phyloP scores from a whole-genome alignment of 352 stramenopile genomes.

The Pythium monospermum region DNA sequence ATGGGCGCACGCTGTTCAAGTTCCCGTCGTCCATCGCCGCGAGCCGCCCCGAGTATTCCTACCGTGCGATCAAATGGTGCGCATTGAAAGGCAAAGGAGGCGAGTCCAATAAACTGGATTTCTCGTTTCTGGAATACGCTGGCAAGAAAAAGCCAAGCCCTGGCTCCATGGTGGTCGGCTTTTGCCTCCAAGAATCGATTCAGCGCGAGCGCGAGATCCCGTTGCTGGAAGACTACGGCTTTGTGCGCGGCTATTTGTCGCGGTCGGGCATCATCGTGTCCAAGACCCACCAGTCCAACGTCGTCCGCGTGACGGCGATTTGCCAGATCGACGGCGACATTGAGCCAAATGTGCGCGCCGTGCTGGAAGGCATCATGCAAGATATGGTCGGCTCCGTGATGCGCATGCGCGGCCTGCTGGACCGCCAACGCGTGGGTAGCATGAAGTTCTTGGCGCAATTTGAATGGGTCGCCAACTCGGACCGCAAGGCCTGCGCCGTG shows the following conservation, averaged over 20 bases:
- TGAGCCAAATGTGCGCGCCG: slow-evolving; percentile 32
- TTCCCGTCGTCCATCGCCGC: slow-evolving; percentile 42
- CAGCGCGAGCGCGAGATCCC: slow-evolving; percentile 55
- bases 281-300: slow-evolving; percentile 50
- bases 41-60: slow-evolving; percentile 45
- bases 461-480: slow-evolving; percentile 70
- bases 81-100: slow-evolving; percentile 38
- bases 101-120: slow-evolving; percentile 50
- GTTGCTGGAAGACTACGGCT: slow-evolving; percentile 50
- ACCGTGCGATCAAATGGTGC: slow-evolving; percentile 76
- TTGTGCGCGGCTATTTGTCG: slow-evolving; percentile 47
- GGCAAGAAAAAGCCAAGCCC: slow-evolving; percentile 45
- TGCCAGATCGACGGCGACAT: slow-evolving; percentile 69
- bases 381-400: slow-evolving; percentile 41
- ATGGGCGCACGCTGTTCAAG: slow-evolving; percentile 58
- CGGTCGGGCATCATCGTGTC: slow-evolving; percentile 65
- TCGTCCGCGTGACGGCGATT: slow-evolving; percentile 57
- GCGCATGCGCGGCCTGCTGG: slow-evolving; percentile 42
- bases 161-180: slow-evolving; percentile 58
- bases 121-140: slow-evolving; percentile 73
- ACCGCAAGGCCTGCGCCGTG: slow-evolving; percentile 66
- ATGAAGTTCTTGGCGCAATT: slow-evolving; percentile 73
- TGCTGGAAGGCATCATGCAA: slow-evolving; percentile 63
- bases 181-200: slow-evolving; percentile 72
- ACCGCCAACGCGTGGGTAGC: slow-evolving; percentile 59